A percentile compares a stretch with the other conserved stretches of the same genome.
Conservation (phyloP, 2,329 filamentous ascomycete species). For the Aspergillus intermedius region DNA sequence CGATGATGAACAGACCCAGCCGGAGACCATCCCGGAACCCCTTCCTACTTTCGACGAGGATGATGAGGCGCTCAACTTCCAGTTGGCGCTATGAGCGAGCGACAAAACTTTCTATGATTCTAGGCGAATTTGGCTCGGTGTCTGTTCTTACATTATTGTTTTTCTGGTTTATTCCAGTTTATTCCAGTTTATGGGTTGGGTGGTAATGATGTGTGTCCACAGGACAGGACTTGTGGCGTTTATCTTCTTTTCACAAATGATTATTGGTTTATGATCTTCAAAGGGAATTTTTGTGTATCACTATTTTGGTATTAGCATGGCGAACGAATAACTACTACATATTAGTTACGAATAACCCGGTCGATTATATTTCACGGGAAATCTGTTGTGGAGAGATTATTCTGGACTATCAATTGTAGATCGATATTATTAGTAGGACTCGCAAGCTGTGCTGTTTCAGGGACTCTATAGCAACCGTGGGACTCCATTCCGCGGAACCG, state of each 20-base stretch:
- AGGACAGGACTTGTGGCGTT: background rate
- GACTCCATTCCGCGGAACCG: conserved; percentile 3
- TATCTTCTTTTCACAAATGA: background rate
- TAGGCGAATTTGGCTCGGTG: conserved; percentile 1
- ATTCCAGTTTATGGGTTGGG: background rate
- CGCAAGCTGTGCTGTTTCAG: conserved; percentile 23
- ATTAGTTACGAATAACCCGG: background rate
- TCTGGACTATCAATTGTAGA: background rate
- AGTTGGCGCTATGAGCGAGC: conserved; percentile 29
- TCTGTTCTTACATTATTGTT: background rate
- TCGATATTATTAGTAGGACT: background rate
- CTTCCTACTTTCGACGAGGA: conserved; percentile 32
- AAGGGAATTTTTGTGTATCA: background rate
- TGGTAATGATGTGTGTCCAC: background rate
- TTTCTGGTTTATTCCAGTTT: background rate
- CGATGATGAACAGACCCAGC: conserved; percentile 21
- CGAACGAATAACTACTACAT: background rate
- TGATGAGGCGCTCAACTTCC: conserved; percentile 34
- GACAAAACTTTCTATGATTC: background rate
- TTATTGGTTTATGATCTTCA: background rate
- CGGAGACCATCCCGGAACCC: conserved; percentile 18
- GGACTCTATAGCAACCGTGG: conserved; percentile 6
- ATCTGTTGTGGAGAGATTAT: background rate
- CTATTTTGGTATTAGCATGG: background rate
- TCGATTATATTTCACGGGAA: background rate